Conservation (phyloP, 2,329 filamentous ascomycete genomes). For the Apiospora arundinis region DNA sequence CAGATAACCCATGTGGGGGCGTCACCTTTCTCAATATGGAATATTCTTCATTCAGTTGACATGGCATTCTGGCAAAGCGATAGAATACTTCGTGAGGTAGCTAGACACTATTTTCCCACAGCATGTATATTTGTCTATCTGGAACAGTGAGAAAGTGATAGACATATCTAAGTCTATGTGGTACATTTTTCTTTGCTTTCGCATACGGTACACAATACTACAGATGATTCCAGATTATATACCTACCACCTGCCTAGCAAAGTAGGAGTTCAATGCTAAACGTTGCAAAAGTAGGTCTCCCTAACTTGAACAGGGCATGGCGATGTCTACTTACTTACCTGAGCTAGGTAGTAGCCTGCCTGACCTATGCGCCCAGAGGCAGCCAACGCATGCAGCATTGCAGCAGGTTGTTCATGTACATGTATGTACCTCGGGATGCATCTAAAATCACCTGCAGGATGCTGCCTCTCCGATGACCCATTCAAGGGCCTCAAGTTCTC, state of each 20-base stretch:
- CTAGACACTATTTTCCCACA: no score
- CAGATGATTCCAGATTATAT: background rate
- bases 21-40: background rate
- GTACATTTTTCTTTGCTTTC: background rate
- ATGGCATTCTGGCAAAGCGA: no score
- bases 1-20: background rate
- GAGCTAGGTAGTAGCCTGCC: background rate
- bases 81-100: no score
- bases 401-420: conserved; percentile 30
- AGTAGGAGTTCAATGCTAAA: background rate
- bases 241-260: background rate
- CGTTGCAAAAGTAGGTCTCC: background rate
- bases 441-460: conserved; percentile 28
- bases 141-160: background rate
- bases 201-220: background rate
- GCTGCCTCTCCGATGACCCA: conserved; percentile 5
- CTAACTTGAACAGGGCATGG: conserved; percentile 1
- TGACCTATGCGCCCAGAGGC: conserved; percentile 7
- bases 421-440: conserved; percentile 27
- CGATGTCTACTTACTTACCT: background rate
- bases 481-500: conserved; percentile 22
- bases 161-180: background rate
- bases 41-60: no score
- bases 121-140: background rate
- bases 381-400: conserved; percentile 33